Evolutionary conservation across 1,284 basidiomycete genomes (phyloP).

Genomic region (Agroathelia rolfsii): DNA sequence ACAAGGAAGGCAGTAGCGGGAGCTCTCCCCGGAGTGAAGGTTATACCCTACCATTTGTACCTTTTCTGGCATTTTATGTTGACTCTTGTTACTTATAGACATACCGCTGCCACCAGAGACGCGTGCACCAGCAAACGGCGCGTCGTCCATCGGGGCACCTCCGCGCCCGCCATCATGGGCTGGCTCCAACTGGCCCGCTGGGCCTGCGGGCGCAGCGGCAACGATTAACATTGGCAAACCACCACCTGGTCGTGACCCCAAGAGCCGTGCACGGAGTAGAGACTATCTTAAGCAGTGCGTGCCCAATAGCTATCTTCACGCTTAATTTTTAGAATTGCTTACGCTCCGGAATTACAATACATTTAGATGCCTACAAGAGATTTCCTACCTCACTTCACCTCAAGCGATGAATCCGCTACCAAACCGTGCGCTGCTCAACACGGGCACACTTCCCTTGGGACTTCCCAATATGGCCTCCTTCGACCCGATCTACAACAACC

Average conservation of each 20-base stretch:
- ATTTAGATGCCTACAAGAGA: constrained; percentile 87
- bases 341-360: constrained; percentile 10
- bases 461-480: constrained; percentile 64
- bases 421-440: constrained; percentile 68
- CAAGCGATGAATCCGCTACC: constrained; percentile 96
- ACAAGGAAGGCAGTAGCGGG: constrained; percentile 66
- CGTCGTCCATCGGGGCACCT: constrained; percentile 26
- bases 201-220: constrained; percentile 28
- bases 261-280: constrained; percentile 86
- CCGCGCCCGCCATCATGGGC: constrained; percentile 50
- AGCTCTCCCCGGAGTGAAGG: constrained; percentile 79
- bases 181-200: constrained; percentile 35
- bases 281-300: constrained; percentile 96
- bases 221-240: constrained; percentile 59
- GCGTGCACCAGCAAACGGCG: constrained; percentile 48
- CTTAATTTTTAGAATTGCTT: constrained; percentile 1
- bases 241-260: constrained; percentile 77
- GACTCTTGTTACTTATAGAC: constrained; percentile 30
- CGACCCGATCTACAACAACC: constrained; percentile 65
- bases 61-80: constrained; percentile 5
- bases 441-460: constrained; percentile 49
- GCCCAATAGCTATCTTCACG: constrained; percentile 3
- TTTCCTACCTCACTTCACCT: constrained; percentile 93
- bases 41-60: constrained; percentile 22
- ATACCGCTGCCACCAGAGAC: constrained; percentile 63